Conservation (phyloP, 2,329 filamentous ascomycete genomes). For the Venturia carpophila region DNA sequence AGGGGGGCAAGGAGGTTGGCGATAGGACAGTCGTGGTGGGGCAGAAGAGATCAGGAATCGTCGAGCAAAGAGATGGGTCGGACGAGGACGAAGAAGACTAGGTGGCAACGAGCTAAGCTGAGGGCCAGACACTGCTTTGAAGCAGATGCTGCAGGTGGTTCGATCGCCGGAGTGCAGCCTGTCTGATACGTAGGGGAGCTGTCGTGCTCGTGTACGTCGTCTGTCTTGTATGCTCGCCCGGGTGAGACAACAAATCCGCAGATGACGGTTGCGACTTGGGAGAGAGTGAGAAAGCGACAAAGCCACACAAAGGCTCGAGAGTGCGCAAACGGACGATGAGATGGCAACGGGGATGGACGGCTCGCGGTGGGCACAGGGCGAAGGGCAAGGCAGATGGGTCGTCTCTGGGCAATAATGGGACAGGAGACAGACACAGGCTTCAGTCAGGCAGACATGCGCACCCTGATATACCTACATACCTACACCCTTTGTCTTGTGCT, state of each 20-base stretch:
- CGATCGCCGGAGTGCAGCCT: not conserved
- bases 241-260: not conserved
- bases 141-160: slow-evolving; percentile 1
- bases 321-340: not conserved
- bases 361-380: not conserved
- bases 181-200: not conserved
- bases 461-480: not conserved
- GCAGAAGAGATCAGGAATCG: not conserved
- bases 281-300: no score
- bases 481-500: not conserved
- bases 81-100: not conserved
- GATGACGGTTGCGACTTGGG: not conserved
- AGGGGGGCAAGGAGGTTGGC: not conserved
- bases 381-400: not conserved
- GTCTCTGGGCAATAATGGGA: no score
- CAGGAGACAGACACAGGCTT: not conserved
- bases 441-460: not conserved
- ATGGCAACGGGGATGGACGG: not conserved
- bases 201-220: slow-evolving; percentile 6
- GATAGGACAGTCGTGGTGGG: not conserved
- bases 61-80: not conserved
- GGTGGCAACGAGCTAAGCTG: not conserved
- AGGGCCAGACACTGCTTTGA: not conserved
- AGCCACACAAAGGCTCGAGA: not conserved
- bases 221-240: not conserved